A percentile compares a stretch with the other conserved stretches of the same genome.
Evolutionary conservation across 352 stramenopile genomes (phyloP).

Genomic region (Globisporangium uncinulatum): DNA sequence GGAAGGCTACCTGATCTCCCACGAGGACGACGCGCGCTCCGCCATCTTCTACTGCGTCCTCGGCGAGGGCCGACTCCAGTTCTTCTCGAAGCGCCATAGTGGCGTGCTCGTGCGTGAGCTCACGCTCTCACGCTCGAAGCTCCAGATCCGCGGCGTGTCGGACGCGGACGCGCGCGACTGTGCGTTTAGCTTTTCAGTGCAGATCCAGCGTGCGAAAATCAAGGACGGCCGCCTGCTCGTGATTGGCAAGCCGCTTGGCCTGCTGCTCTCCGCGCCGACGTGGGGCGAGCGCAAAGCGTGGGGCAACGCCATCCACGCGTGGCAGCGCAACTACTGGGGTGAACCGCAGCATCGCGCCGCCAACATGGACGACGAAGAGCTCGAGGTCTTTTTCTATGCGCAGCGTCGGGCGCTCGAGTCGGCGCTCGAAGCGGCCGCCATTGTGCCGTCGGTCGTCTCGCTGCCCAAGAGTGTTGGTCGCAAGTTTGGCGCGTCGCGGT

Average conservation of each 20-base stretch:
- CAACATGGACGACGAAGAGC: constrained; percentile 43
- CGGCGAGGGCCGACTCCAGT: constrained; percentile 66
- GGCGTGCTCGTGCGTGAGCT: constrained; percentile 66
- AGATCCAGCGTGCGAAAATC: constrained; percentile 66
- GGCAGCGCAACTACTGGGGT: constrained; percentile 84
- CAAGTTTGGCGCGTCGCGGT: no score
- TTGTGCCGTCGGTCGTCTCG: constrained; percentile 2
- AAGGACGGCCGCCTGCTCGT: constrained; percentile 61
- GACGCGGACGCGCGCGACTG: constrained; percentile 66
- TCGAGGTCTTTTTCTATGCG: constrained; percentile 71
- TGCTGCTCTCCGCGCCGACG: constrained; percentile 65
- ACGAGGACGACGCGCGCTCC: constrained; percentile 59
- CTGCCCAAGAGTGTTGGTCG: neutral
- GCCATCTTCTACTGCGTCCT: constrained; percentile 80
- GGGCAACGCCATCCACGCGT: constrained; percentile 84
- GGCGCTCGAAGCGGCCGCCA: constrained; percentile 24
- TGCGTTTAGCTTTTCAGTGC: constrained; percentile 71
- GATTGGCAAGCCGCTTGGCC: constrained; percentile 41
- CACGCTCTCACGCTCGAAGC: constrained; percentile 58
- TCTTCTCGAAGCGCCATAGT: constrained; percentile 55
- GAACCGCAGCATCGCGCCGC: constrained; percentile 59
- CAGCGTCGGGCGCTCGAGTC: constrained; percentile 53
- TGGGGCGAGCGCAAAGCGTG: constrained; percentile 77
- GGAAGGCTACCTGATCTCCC: constrained; percentile 73
- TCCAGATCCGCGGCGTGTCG: constrained; percentile 73